These are phyloP conservation scores for Aegilops umbellulata DNA, from an alignment of 176 grass and related monocot genomes.

Conservation along the genomic window DNA sequence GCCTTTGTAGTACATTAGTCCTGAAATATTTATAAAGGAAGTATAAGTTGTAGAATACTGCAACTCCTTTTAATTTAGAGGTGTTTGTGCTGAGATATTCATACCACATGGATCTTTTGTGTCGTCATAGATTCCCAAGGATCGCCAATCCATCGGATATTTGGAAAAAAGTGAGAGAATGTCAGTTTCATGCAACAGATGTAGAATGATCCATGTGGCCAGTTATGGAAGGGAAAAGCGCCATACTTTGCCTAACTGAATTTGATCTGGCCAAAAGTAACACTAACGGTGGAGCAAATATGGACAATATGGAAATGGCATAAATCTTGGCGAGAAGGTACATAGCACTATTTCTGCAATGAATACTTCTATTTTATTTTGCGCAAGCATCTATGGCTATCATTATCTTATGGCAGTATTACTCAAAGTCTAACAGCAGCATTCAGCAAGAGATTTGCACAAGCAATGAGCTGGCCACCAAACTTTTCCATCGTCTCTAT, in stretches of 20 bases:
- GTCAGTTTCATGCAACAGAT: neutral
- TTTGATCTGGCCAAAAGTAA: neutral
- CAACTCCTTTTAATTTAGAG: neutral
- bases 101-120: neutral
- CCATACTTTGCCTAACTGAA: neutral
- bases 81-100: neutral
- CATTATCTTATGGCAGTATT: neutral
- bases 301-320: neutral
- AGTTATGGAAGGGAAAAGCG: neutral
- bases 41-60: neutral
- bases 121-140: neutral
- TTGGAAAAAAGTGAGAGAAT: neutral
- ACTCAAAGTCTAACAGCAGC: neutral
- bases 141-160: neutral
- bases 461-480: neutral
- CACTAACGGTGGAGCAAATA: neutral
- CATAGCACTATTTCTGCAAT: neutral
- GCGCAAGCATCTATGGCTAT: neutral
- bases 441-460: constrained; percentile 9
- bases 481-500: neutral
- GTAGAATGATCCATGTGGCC: neutral
- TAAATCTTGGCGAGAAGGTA: neutral
- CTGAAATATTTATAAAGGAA: neutral
- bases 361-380: neutral
- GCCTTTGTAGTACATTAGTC: neutral